Base-by-base conservation (phyloP, 1,139 yeast genomes). In the Pneumocystis oryctolagi region DNA sequence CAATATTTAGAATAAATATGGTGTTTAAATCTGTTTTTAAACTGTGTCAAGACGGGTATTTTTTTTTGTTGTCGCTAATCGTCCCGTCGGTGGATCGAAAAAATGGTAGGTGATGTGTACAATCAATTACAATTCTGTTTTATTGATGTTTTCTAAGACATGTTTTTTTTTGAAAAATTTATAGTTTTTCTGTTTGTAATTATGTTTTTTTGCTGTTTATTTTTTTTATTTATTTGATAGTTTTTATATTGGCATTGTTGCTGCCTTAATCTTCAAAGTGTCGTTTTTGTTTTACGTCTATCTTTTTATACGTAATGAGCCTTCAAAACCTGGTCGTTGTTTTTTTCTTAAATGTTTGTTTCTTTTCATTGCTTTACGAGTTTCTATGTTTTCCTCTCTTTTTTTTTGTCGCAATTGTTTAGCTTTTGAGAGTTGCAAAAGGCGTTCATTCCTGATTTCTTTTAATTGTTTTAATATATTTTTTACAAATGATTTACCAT, bases 371-470 rank as follows among this genome's bases (percentile, higher is more conserved):
- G 85, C 95, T 71, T 81, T 83, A 74, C 96, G 82, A 58, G 87
- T 82, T 72, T 85, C 84, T 73, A 92, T 78, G 71, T 92, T 92
- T 71, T 88, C 95, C 70, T 89, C 96, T 75, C 96, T 82, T 78
- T 92, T 85, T 76, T 87, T 87, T 77, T 81, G 84, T 70, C 85
- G 84, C 18, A 86, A 87, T 60, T 84, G 81, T 64, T 87, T 85
- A 59, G 85, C 84, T 69, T 84, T 87, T 65, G 82, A 82, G 28
- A 92, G 96, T 57, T 80, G 79, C 70, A 85, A 87, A 74, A 73
- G 69, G 16, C 97, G 82, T 63, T 89, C 96, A 68, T 78, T 81
- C 59, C 59, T 57, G 8, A 18, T 20, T 35, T 12, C 6, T 25
- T 9, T 34, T 12, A 96, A 96, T 89, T 73, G 87, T 92, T 63